Base-by-base conservation (phyloP, 345 rosid species). In the Aquilaria malaccensis region DNA sequence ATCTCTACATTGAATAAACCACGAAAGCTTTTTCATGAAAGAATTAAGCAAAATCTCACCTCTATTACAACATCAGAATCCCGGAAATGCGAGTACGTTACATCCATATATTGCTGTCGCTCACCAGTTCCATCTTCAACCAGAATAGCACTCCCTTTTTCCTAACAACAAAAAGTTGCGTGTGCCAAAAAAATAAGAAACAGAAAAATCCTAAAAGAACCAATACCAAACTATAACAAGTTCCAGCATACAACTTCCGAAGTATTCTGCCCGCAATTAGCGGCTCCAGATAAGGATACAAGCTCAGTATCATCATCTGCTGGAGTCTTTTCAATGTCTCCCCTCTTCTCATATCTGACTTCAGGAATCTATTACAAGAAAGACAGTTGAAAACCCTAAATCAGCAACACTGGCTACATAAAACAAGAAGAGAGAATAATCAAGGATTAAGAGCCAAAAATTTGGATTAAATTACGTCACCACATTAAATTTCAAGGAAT, bases 61-160 rank as follows among this genome's bases (percentile, higher is more conserved):
- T 84, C 65, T 76, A 88, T 86, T 46, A 89, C 81, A 63, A 80
- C 94, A 65, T 81, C 89, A 52, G 94, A 75, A 71, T 81, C 89
- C 54, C 55, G 66, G 48, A 49, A 58, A 47, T 76, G 76, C 6
- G 76, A 75, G 68, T 29, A 59, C 68, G 75, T 78, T 61, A 71
- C 32, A 65, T 78, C 75, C 67, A 60, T 66, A 56, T 89, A 83
- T 12, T 91, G 83, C 55, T 56, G 79, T 15, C 91, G 87, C 62
- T 79, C 89, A 60, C 41, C 61, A 49, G 65, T 68, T 68, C 79
- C 73, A 9, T 61, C 71, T 76, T 67, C 72, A 67, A 89, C 87
- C 77, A 81, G 71, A 76, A 89, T 86, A 62, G 87, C 78, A 61
- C 75, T 80, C 61, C 89, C 94, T 68, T 71, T 77, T 52, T 74